Conservation (phyloP, 306 rosid species). For the Glycine latifolia region DNA sequence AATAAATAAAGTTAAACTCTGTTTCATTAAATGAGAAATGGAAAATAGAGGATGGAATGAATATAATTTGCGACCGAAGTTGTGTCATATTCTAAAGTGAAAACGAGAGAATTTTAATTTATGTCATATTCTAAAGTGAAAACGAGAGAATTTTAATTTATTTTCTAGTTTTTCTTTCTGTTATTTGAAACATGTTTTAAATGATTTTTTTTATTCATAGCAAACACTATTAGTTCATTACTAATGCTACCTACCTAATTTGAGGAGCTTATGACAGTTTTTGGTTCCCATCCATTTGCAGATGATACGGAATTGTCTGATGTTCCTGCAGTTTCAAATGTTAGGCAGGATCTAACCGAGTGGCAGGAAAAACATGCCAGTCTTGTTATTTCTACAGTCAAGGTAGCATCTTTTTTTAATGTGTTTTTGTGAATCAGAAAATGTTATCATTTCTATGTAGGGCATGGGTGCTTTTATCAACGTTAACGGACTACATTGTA, state of each 20-base stretch:
- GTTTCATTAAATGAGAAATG: neutral
- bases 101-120: too few species aligned
- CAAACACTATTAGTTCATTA: neutral
- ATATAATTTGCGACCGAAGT: too few species aligned
- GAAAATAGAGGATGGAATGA: neutral
- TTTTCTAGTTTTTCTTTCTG: too few species aligned
- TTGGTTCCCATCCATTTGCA: conserved; percentile 40
- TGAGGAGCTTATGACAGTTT: conserved; percentile 12
- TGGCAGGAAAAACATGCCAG: conserved; percentile 81
- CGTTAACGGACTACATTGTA: neutral
- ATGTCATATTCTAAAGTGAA: too few species aligned
- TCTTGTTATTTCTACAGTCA: conserved; percentile 67
- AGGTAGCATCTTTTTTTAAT: conserved; percentile 56
- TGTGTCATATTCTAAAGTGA: too few species aligned
- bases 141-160: too few species aligned
- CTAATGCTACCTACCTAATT: neutral
- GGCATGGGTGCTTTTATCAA: conserved; percentile 11
- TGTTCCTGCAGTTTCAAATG: conserved; percentile 65
- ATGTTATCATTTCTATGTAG: conserved; percentile 13
- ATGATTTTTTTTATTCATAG: too few species aligned
- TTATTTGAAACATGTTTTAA: too few species aligned
- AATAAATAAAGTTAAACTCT: too few species aligned
- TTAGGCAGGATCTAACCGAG: conserved; percentile 73
- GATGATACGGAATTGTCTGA: conserved; percentile 65
- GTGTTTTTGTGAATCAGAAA: too few species aligned